Percentiles rank a stretch among this genome's conserved stretches.
phyloP scores from a whole-genome alignment of 1,284 basidiomycete species.

The Ustilago lituana region DNA sequence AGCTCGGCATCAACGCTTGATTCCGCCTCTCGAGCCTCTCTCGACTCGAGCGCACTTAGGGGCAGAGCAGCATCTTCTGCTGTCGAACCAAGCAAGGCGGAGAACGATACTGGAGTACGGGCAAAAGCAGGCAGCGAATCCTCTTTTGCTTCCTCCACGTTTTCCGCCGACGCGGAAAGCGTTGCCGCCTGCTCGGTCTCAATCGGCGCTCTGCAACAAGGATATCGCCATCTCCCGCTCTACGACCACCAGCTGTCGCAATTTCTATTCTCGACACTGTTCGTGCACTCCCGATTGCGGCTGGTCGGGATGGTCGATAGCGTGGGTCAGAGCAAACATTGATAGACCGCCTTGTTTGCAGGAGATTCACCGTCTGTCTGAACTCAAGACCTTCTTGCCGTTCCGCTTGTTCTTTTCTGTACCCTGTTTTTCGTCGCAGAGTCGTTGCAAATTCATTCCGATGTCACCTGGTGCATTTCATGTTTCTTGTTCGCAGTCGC shows the following conservation, averaged over 20 bases:
- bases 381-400: too few relatives aligned
- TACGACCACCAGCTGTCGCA: constrained; percentile 62
- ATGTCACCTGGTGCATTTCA: too few relatives aligned
- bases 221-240: constrained; percentile 62
- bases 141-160: constrained; percentile 19
- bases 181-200: constrained; percentile 44
- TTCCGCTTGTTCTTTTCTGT: too few relatives aligned
- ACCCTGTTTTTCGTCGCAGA: too few relatives aligned
- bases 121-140: constrained; percentile 6
- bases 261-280: constrained; percentile 62
- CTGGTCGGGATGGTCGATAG: constrained; percentile 43
- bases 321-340: constrained; percentile 4
- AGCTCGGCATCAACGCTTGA: constrained; percentile 4
- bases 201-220: constrained; percentile 51
- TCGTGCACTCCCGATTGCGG: constrained; percentile 50
- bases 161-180: constrained; percentile 43
- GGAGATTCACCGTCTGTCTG: too few relatives aligned
- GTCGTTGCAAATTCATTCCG: too few relatives aligned
- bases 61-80: constrained; percentile 5
- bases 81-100: neutral
- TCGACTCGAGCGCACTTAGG: neutral
- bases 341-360: too few relatives aligned
- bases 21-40: constrained; percentile 2
- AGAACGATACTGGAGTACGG: neutral
- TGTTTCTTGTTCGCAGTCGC: too few relatives aligned